These are phyloP conservation scores for Veloboletus limbatus DNA, from an alignment of 1,284 basidiomycete genomes.

Conservation along the genomic window DNA sequence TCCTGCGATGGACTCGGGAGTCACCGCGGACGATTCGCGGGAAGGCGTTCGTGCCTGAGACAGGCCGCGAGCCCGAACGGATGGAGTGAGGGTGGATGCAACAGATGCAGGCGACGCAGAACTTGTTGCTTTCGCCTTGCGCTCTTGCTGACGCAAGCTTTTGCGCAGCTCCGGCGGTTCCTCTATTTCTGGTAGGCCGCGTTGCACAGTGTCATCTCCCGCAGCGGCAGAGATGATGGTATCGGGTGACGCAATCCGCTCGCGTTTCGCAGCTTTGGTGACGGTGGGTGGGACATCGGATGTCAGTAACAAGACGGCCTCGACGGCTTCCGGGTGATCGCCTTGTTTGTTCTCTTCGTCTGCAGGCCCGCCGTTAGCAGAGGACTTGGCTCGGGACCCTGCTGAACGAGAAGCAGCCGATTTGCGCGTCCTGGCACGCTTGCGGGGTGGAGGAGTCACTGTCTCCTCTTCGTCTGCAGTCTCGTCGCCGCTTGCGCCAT, in stretches of 20 bases:
- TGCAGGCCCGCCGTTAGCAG: conserved; percentile 1
- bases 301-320: conserved; percentile 19
- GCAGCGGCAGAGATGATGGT: conserved; percentile 2
- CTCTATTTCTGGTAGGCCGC: conserved; percentile 21
- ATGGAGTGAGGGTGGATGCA: conserved; percentile 32
- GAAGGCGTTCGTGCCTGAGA: conserved; percentile 22
- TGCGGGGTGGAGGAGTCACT: conserved; percentile 29
- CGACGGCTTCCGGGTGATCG: conserved; percentile 1
- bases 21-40: conserved; percentile 23
- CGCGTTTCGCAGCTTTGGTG: conserved; percentile 21
- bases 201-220: conserved; percentile 14
- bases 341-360: conserved; percentile 6
- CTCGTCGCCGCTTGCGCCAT: conserved; percentile 27
- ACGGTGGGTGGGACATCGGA: conserved; percentile 12
- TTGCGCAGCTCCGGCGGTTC: conserved; percentile 26
- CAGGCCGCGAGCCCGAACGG: conserved; percentile 23
- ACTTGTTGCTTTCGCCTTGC: conserved; percentile 20
- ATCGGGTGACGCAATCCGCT: conserved; percentile 22
- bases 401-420: conserved; percentile 14
- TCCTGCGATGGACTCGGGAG: conserved; percentile 29
- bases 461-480: conserved; percentile 32
- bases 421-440: conserved; percentile 30
- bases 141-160: conserved; percentile 30
- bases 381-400: conserved; percentile 6
- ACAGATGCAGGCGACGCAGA: conserved; percentile 27